phyloP scores from a whole-genome alignment of 768 basidiomycete genomes.

The Termitomyces sp. region DNA sequence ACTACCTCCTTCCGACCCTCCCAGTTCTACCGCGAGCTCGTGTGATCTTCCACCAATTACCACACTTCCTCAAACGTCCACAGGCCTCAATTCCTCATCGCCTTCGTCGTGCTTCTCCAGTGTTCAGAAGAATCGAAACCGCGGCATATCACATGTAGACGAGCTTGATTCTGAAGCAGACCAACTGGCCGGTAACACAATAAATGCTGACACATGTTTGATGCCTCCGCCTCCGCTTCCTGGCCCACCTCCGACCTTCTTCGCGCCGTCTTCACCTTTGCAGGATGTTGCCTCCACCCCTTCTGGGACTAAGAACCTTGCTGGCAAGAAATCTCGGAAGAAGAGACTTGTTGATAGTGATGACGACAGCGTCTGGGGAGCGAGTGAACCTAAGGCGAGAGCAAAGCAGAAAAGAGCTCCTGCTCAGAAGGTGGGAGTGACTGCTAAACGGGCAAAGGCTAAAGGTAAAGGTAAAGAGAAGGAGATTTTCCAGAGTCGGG shows the following conservation, averaged over 20 bases:
- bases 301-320: background rate
- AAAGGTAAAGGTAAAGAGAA: constrained; percentile 25
- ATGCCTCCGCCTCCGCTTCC: constrained; percentile 14
- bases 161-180: constrained; percentile 20
- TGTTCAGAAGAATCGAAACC: constrained; percentile 14
- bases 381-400: constrained; percentile 16
- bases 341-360: constrained; percentile 9
- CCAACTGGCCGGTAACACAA: background rate
- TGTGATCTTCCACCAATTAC: constrained; percentile 28
- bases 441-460: constrained; percentile 15
- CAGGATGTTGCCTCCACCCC: background rate
- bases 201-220: constrained; percentile 4
- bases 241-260: constrained; percentile 38
- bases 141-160: constrained; percentile 19
- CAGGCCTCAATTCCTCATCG: constrained; percentile 20
- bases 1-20: constrained; percentile 31
- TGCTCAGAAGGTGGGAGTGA: constrained; percentile 19
- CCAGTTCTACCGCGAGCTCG: constrained; percentile 23
- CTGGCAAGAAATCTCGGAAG: constrained; percentile 13
- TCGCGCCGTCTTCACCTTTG: constrained; percentile 36
- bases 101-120: constrained; percentile 23
- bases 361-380: constrained; percentile 1
- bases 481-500: constrained; percentile 37
- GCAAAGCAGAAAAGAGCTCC: constrained; percentile 19
- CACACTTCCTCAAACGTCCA: constrained; percentile 21